Base-by-base conservation (phyloP, 345 rosid species). In the Brassica napus region DNA sequence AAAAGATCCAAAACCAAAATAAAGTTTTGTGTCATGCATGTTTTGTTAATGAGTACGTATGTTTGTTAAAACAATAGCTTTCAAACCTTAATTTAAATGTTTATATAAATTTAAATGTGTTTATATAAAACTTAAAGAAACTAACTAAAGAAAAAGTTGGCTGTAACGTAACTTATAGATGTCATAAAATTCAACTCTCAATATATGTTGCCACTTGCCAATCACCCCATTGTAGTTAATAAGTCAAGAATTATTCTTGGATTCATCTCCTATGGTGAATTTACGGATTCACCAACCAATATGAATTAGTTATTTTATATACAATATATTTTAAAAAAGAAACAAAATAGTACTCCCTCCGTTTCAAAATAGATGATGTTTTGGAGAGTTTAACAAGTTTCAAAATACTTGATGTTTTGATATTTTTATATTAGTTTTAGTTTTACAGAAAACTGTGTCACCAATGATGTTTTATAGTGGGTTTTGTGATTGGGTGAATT, bases 21-120 rank as follows among this genome's bases (percentile, higher is more conserved):
- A 67, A 79, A 79, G 69, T 24, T 55, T 30, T 44, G 64, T 73
- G 82, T 37, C 82, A 68, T 79, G 52, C 74, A 73, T 79, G 82
- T 73, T 47, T 67, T n/a, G 18, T 8, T 64, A 23, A 35, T 35
- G 26, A 59, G n/a, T 23, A 23, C 21, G 2, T 71, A 12, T 14
- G 5, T 35, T 15, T 32, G 68, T 34, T 34, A 16, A 8, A 59
- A 58, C 37, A 44, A 62, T 15, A 72, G 18, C 28, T 26, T 73
- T 23, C 47, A 31, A 49, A 64, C 14, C n/a, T 8, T 71, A 3
- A 24, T 28, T 16, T 23, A 15, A 61, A 42, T 61, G 31, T 42
- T 8, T 26, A 35, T 37, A 8, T 39, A 42, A 60, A 72, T 28
- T 16, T 23, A 15, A 61, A 42, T 61, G 31, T 42, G 21, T 18